Conservation (phyloP, 345 rosid species). For the Excoecaria cochinchinensis region DNA sequence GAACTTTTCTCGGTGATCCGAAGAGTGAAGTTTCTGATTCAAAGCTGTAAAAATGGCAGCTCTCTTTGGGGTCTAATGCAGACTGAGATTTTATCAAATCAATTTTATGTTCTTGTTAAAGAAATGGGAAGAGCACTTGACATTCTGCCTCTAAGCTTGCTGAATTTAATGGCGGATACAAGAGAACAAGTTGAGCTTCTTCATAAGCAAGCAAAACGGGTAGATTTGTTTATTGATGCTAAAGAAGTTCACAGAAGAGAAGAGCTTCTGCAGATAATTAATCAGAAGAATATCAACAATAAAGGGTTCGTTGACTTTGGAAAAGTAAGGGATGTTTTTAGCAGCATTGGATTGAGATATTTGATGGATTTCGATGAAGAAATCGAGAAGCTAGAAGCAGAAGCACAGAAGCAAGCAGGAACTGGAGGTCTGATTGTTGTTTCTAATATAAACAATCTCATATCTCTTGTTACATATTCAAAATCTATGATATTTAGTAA, state of each 20-base stretch:
- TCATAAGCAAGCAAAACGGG: constrained; percentile 56
- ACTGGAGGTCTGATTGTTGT: constrained; percentile 60
- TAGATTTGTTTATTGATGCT: constrained; percentile 43
- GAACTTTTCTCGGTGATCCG: constrained; percentile 57
- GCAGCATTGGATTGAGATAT: constrained; percentile 46
- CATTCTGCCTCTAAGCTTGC: constrained; percentile 61
- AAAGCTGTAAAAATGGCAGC: constrained; percentile 52
- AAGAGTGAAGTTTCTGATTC: constrained; percentile 43
- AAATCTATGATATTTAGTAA: constrained; percentile 39
- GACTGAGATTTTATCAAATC: constrained; percentile 42
- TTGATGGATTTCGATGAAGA: constrained; percentile 50
- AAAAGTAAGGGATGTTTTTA: constrained; percentile 38
- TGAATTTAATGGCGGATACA: constrained; percentile 40
- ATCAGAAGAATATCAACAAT: constrained; percentile 42
- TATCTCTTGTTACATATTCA: constrained; percentile 48
- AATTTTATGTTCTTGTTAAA: constrained; percentile 50
- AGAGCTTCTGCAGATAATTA: constrained; percentile 41
- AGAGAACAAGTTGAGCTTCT: constrained; percentile 69
- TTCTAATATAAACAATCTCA: constrained; percentile 62
- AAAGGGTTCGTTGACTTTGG: constrained; percentile 34
- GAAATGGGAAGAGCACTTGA: constrained; percentile 69
- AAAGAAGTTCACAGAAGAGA: constrained; percentile 47
- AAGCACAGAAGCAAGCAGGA: constrained; percentile 64
- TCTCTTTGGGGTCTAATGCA: constrained; percentile 50
- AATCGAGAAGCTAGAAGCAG: constrained; percentile 47